These are phyloP conservation scores for Oryza australiensis DNA, from an alignment of 176 grass and related monocot species.

Conservation along the genomic window DNA sequence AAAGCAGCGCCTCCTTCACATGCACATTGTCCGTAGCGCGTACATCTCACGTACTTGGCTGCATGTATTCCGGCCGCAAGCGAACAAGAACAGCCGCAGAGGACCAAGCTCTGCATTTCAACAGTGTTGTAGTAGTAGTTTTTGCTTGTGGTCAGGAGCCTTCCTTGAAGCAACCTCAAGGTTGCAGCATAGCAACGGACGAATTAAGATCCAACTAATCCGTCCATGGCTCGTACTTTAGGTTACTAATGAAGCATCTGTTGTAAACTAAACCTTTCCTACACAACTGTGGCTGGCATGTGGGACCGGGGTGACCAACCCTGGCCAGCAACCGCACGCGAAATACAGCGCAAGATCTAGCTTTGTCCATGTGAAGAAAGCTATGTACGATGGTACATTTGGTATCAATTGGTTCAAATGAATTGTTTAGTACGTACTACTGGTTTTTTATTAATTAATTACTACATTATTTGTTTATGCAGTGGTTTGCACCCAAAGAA, in stretches of 20 bases:
- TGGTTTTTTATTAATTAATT: neutral
- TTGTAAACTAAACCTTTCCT: neutral
- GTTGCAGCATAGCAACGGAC: neutral
- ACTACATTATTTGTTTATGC: neutral
- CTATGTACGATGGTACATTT: neutral
- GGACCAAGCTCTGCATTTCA: neutral
- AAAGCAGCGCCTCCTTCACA: conserved; percentile 40
- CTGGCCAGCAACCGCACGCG: conserved; percentile 14
- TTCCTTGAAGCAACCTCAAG: conserved; percentile 48
- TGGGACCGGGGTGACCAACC: conserved; percentile 33
- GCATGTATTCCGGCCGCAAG: conserved; percentile 41
- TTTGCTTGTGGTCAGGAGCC: neutral
- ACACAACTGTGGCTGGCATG: neutral
- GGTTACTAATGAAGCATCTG: neutral
- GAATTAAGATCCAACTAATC: neutral
- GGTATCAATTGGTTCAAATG: neutral
- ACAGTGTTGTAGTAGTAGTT: neutral
- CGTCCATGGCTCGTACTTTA: neutral
- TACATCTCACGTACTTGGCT: conserved; percentile 44
- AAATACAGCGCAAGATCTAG: conserved; percentile 33
- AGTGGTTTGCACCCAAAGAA: conserved; percentile 43
- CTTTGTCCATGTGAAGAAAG: conserved; percentile 49
- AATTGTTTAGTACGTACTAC: neutral
- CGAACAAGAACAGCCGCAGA: conserved; percentile 31
- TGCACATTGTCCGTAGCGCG: conserved; percentile 41